Evolutionary conservation across 192 early-diverging fungal genomes (phyloP).

Genomic region (Coemansia sp.): DNA sequence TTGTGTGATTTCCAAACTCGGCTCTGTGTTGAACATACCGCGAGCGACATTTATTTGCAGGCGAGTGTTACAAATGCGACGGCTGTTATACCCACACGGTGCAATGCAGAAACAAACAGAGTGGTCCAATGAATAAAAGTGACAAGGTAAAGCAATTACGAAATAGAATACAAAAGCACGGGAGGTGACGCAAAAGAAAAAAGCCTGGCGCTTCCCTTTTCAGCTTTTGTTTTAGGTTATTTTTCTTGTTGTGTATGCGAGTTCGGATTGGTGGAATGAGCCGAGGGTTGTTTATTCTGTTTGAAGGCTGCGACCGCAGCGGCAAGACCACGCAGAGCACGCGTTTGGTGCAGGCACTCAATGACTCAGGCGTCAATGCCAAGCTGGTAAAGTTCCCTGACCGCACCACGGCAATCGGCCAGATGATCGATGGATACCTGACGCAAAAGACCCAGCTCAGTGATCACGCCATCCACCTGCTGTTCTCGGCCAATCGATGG

Average conservation of each 20-base stretch:
- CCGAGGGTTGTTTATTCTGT: constrained; percentile 83
- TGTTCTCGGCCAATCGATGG: constrained; percentile 97
- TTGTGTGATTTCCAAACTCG: not conserved
- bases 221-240: not conserved
- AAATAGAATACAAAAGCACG: constrained; percentile 1
- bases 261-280: constrained; percentile 5
- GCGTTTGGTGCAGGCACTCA: constrained; percentile 62
- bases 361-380: constrained; percentile 42
- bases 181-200: not conserved
- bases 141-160: not conserved
- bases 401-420: constrained; percentile 86
- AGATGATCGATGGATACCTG: constrained; percentile 86
- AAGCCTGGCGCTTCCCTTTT: not conserved
- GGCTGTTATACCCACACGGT: not conserved
- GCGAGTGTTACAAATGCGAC: not conserved
- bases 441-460: constrained; percentile 65
- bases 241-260: not conserved
- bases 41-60: constrained; percentile 30
- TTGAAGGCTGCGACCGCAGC: constrained; percentile 92
- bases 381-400: constrained; percentile 87
- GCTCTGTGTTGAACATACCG: constrained; percentile 26
- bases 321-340: constrained; percentile 91
- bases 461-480: constrained; percentile 82
- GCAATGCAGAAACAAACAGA: constrained; percentile 1
- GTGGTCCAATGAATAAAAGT: not conserved